Evolutionary conservation across 176 grass and related monocot species (phyloP).

Genomic region (Cenchrus fungigraminus): DNA sequence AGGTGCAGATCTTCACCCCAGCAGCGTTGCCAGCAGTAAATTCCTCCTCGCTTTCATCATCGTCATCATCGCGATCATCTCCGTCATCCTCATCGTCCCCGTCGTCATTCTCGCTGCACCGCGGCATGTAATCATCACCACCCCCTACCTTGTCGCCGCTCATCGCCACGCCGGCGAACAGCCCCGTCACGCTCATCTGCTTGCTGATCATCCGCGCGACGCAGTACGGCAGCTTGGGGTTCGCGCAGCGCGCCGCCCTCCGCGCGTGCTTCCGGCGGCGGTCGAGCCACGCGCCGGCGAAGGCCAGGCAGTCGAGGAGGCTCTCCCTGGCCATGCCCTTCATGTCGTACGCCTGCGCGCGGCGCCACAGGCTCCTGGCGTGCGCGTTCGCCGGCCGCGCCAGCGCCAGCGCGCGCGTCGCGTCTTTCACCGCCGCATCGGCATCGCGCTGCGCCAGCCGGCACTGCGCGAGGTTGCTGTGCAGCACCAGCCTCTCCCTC

Average conservation of each 20-base stretch:
- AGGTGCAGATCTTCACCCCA: conserved; percentile 29
- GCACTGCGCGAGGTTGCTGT: conserved; percentile 93
- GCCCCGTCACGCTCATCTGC: conserved; percentile 70
- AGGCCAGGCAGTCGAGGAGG: conserved; percentile 85
- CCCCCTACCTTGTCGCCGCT: background rate
- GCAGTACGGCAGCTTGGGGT: conserved; percentile 71
- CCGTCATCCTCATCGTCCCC: background rate
- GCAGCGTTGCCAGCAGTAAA: conserved; percentile 10
- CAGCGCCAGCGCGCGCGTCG: conserved; percentile 80
- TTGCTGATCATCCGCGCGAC: conserved; percentile 84
- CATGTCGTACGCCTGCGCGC: conserved; percentile 90
- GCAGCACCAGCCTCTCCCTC: conserved; percentile 63
- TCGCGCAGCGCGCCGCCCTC: conserved; percentile 17
- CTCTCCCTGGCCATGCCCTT: conserved; percentile 96
- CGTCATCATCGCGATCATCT: conserved; percentile 5
- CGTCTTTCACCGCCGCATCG: conserved; percentile 73
- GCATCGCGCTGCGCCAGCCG: conserved; percentile 50
- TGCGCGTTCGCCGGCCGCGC: conserved; percentile 67
- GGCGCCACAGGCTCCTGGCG: conserved; percentile 79
- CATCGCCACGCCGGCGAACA: conserved; percentile 57
- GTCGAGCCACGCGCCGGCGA: conserved; percentile 57
- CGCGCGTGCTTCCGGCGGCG: conserved; percentile 22
- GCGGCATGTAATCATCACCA: conserved; percentile 39
- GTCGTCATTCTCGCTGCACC: background rate
- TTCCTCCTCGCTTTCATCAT: conserved; percentile 39